Percentiles rank a stretch among this genome's conserved stretches.
phyloP scores from a whole-genome alignment of 306 rosid genomes.

The Fragaria iinumae region DNA sequence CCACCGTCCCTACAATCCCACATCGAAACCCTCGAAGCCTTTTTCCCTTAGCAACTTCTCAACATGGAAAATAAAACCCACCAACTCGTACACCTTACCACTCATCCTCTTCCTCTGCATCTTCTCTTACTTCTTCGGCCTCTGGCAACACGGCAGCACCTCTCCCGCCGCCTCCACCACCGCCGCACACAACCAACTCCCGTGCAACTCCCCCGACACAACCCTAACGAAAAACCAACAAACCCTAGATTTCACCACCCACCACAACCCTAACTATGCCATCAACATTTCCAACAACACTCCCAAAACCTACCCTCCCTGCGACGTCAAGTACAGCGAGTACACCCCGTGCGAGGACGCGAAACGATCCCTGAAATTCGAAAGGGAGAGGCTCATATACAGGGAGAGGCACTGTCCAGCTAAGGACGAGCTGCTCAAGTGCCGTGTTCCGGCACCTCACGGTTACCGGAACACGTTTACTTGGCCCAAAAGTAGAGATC shows the following conservation, averaged over 20 bases:
- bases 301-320: slow-evolving; percentile 30
- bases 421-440: slow-evolving; percentile 38
- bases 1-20: slow-evolving; percentile 39
- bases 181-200: neutral
- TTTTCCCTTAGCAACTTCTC: neutral
- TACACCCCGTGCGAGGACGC: slow-evolving; percentile 86
- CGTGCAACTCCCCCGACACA: neutral
- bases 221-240: neutral
- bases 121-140: slow-evolving; percentile 49
- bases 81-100: slow-evolving; percentile 40
- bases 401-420: slow-evolving; percentile 80
- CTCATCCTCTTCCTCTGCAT: slow-evolving; percentile 59
- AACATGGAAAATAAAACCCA: slow-evolving; percentile 41
- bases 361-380: slow-evolving; percentile 41
- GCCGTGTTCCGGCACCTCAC: slow-evolving; percentile 73
- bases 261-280: slow-evolving; percentile 35
- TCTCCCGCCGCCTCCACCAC: neutral
- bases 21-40: slow-evolving; percentile 45
- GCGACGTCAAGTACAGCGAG: slow-evolving; percentile 48
- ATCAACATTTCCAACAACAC: neutral
- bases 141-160: slow-evolving; percentile 33
- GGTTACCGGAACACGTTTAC: slow-evolving; percentile 60
- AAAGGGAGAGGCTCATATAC: slow-evolving; percentile 50
- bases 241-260: slow-evolving; percentile 44
- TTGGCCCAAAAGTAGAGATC: slow-evolving; percentile 77